These are phyloP conservation scores for Xanthoceras sorbifolium DNA, from an alignment of 345 rosid genomes.

Conservation along the genomic window DNA sequence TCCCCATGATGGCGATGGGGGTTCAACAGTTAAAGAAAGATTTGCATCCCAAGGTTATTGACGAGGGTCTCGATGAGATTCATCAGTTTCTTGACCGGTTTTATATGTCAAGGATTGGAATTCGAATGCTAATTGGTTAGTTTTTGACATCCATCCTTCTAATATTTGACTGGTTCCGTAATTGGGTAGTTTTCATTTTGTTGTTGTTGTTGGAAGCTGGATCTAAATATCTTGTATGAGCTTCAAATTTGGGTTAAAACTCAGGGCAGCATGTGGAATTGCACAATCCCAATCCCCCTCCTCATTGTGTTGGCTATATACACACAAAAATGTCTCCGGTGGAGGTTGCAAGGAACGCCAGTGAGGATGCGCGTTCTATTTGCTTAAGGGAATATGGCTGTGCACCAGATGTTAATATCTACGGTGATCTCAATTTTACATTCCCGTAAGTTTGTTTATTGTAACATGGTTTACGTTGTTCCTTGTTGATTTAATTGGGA, in stretches of 20 bases:
- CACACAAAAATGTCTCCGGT: constrained; percentile 95
- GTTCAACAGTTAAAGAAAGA: constrained; percentile 94
- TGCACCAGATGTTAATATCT: constrained; percentile 75
- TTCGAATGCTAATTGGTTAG: constrained; percentile 92
- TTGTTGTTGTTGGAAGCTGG: neutral
- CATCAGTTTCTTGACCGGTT: constrained; percentile 95
- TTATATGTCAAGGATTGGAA: constrained; percentile 91
- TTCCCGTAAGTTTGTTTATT: constrained; percentile 70
- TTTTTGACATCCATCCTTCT: constrained; percentile 9
- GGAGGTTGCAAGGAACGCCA: constrained; percentile 81
- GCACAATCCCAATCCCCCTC: constrained; percentile 92
- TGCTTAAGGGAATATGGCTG: constrained; percentile 90
- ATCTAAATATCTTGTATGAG: neutral
- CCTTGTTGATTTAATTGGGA: neutral
- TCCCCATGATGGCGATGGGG: constrained; percentile 95
- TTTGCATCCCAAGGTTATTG: constrained; percentile 44
- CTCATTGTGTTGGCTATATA: constrained; percentile 80
- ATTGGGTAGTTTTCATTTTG: neutral
- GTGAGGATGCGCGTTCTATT: constrained; percentile 85
- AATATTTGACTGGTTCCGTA: neutral
- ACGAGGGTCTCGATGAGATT: constrained; percentile 76
- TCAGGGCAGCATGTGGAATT: constrained; percentile 99
- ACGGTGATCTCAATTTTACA: constrained; percentile 89
- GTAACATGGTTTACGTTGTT: constrained; percentile 3
- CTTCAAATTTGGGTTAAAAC: constrained; percentile 32